A percentile compares a stretch with the other conserved stretches of the same genome.
phyloP scores from a whole-genome alignment of 164 flowering plant species.

The Vitis vinifera region ASM3070453v1 NC_081821.1:7570001-7570500 shows the following conservation, averaged over 20 bases:
- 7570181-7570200: constrained; percentile 59
- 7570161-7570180: constrained; percentile 72
- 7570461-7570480: constrained; percentile 66
- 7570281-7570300: constrained; percentile 47
- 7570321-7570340: constrained; percentile 61
- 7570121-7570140: constrained; percentile 77
- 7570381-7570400: constrained; percentile 71
- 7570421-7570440: constrained; percentile 65
- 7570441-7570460: constrained; percentile 89
- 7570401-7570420: constrained; percentile 67
- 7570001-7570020: constrained; percentile 76
- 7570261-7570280: constrained; percentile 56
- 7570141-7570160: constrained; percentile 96
- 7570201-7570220: constrained; percentile 45
- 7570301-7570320: constrained; percentile 65
- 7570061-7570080: constrained; percentile 77
- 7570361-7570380: constrained; percentile 78
- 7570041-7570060: constrained; percentile 55
- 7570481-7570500: constrained; percentile 88
- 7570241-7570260: constrained; percentile 7
- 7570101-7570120: constrained; percentile 71
- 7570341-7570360: constrained; percentile 73
- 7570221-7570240: constrained; percentile 12
- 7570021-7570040: constrained; percentile 85
- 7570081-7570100: constrained; percentile 84